These are phyloP conservation scores for Scortechinia acanthostroma DNA, from an alignment of 2,329 filamentous ascomycete species.

Conservation along the genomic window DNA sequence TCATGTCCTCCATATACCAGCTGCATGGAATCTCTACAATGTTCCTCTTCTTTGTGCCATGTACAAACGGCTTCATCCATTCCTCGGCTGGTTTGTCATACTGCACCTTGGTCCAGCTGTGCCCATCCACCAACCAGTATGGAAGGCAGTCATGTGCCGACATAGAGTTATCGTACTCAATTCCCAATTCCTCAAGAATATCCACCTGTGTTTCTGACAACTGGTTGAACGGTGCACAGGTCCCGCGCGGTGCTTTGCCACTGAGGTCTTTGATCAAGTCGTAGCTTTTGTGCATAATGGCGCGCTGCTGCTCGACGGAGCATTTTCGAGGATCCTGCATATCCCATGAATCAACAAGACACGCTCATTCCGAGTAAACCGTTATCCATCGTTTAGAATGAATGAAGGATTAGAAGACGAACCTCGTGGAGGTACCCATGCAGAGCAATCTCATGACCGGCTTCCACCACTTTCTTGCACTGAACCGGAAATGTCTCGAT, in stretches of 20 bases:
- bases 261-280: constrained; percentile 25
- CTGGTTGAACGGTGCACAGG: constrained; percentile 38
- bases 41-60: constrained; percentile 8
- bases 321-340: no score
- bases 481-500: constrained; percentile 36
- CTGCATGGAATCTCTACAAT: constrained; percentile 37
- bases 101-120: constrained; percentile 24
- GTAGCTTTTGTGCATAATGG: constrained; percentile 34
- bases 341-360: no score
- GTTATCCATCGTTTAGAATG: no score
- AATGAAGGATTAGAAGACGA: constrained; percentile 31
- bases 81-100: constrained; percentile 24
- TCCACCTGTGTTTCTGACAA: constrained; percentile 32
- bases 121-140: constrained; percentile 27
- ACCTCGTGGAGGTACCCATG: constrained; percentile 41
- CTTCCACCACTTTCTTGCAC: constrained; percentile 26
- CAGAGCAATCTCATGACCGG: constrained; percentile 34
- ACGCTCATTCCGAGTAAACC: no score
- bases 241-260: constrained; percentile 31
- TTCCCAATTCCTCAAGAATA: constrained; percentile 30
- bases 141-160: constrained; percentile 34
- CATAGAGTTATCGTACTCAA: constrained; percentile 35
- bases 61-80: constrained; percentile 33
- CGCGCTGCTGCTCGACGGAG: constrained; percentile 31
- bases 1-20: constrained; percentile 41